Conservation (phyloP, 2,329 filamentous ascomycete genomes). For the Xylaria sp. region DNA sequence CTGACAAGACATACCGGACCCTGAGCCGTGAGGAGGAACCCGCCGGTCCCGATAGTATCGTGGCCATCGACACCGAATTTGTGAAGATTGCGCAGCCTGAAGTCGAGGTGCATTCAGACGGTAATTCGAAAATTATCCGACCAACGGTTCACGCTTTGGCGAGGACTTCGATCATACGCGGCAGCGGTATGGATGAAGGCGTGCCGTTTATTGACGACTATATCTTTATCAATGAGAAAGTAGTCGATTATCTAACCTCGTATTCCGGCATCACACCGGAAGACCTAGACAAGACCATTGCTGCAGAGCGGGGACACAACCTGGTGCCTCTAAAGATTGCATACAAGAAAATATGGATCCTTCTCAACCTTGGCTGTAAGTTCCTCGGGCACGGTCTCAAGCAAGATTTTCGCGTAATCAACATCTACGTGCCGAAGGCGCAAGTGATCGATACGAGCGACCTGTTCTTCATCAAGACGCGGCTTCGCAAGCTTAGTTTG, state of each 20-base stretch:
- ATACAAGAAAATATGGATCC: slow-evolving; percentile 98
- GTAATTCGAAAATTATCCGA: slow-evolving; percentile 89
- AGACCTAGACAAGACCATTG: slow-evolving; percentile 78
- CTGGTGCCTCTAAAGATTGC: slow-evolving; percentile 88
- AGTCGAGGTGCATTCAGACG: slow-evolving; percentile 95
- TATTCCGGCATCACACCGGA: slow-evolving; percentile 91
- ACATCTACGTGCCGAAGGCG: slow-evolving; percentile 90
- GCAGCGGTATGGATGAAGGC: slow-evolving; percentile 80
- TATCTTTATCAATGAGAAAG: slow-evolving; percentile 87
- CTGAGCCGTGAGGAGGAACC: slow-evolving; percentile 70
- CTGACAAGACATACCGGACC: slow-evolving; percentile 68
- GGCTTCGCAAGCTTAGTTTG: slow-evolving; percentile 87
- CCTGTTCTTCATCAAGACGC: slow-evolving; percentile 83
- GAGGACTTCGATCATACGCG: slow-evolving; percentile 90
- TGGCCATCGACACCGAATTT: slow-evolving; percentile 96
- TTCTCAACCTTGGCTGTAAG: slow-evolving; percentile 91
- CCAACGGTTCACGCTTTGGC: slow-evolving; percentile 91
- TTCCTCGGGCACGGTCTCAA: slow-evolving; percentile 95
- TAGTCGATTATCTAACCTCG: slow-evolving; percentile 94
- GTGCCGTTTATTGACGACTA: slow-evolving; percentile 97
- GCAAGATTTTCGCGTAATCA: slow-evolving; percentile 97
- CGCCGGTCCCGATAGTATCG: slow-evolving; percentile 76
- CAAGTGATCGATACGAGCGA: slow-evolving; percentile 97
- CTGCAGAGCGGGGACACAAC: slow-evolving; percentile 76
- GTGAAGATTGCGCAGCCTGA: slow-evolving; percentile 92